These are phyloP conservation scores for Fraxinus floribunda DNA, from an alignment of 305 asterid species.

Conservation along the genomic window DNA sequence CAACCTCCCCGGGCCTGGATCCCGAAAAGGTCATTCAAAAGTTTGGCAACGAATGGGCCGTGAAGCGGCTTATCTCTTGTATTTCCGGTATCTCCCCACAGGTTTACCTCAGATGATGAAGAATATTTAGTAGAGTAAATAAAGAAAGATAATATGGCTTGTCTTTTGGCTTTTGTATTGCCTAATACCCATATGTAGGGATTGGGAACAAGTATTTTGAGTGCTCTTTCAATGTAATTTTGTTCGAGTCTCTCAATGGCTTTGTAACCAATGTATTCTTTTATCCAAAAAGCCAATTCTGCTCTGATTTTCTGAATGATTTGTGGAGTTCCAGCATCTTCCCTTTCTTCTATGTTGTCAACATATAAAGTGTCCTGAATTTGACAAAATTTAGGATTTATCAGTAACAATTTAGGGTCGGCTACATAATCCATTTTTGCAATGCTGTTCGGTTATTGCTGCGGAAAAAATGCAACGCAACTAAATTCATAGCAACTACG, in stretches of 20 bases:
- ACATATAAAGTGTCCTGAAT: slow-evolving; percentile 57
- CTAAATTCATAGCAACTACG: background rate
- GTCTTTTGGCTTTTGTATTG: slow-evolving; percentile 40
- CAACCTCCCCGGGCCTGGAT: slow-evolving; percentile 78
- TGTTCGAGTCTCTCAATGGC: slow-evolving; percentile 42
- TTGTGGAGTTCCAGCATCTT: slow-evolving; percentile 74
- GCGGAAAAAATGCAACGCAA: background rate
- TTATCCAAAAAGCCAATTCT: slow-evolving; percentile 57
- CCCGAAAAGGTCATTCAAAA: slow-evolving; percentile 64
- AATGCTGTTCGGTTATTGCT: background rate
- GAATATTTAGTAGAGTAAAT: slow-evolving; percentile 29
- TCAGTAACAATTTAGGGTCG: background rate
- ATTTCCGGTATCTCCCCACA: slow-evolving; percentile 30
- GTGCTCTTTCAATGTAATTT: slow-evolving; percentile 37
- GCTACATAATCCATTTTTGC: background rate
- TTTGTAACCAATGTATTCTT: slow-evolving; percentile 52
- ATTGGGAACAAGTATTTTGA: slow-evolving; percentile 40
- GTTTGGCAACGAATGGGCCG: slow-evolving; percentile 62
- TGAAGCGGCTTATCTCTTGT: slow-evolving; percentile 44
- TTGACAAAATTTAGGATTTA: background rate
- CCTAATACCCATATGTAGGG: slow-evolving; percentile 45
- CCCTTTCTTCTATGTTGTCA: slow-evolving; percentile 60
- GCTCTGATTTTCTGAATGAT: slow-evolving; percentile 61
- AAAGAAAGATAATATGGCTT: slow-evolving; percentile 52
- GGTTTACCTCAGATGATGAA: slow-evolving; percentile 13